Conservation (phyloP, 768 basidiomycete species). For the Boletus rubropictus region DNA sequence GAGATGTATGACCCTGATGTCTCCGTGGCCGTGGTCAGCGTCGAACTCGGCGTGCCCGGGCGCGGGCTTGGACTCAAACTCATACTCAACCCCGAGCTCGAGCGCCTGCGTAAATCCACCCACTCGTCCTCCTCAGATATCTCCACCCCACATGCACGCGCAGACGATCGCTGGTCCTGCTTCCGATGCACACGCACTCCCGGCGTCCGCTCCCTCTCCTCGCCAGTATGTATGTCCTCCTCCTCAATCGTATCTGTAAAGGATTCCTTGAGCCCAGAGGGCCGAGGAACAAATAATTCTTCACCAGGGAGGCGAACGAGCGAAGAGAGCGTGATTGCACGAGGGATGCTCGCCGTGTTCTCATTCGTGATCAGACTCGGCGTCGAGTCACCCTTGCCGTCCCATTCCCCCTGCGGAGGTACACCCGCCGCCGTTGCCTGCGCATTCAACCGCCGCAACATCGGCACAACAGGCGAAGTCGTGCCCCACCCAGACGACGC, state of each 20-base stretch:
- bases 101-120: background rate
- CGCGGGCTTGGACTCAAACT: slow-evolving; percentile 4
- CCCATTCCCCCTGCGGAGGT: background rate
- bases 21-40: slow-evolving; percentile 19
- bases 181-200: slow-evolving; percentile 1
- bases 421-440: slow-evolving; percentile 7
- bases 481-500: slow-evolving; percentile 6
- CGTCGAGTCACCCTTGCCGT: slow-evolving; percentile 10
- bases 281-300: slow-evolving; percentile 11
- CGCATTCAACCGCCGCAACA: slow-evolving; percentile 17
- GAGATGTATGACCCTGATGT: slow-evolving; percentile 20
- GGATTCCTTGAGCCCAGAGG: slow-evolving; percentile 20
- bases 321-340: slow-evolving; percentile 1
- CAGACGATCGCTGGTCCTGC: slow-evolving; percentile 8
- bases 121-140: slow-evolving; percentile 8
- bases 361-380: slow-evolving; percentile 21
- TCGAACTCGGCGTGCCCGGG: slow-evolving; percentile 18
- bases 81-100: background rate
- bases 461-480: slow-evolving; percentile 8
- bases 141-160: background rate
- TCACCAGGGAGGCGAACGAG: background rate
- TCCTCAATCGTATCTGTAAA: slow-evolving; percentile 19
- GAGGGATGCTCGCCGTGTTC: slow-evolving; percentile 12
- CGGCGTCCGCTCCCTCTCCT: background rate
- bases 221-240: background rate